Evolutionary conservation across 345 rosid species (phyloP).

Genomic region (Dipteronia sinensis): DNA sequence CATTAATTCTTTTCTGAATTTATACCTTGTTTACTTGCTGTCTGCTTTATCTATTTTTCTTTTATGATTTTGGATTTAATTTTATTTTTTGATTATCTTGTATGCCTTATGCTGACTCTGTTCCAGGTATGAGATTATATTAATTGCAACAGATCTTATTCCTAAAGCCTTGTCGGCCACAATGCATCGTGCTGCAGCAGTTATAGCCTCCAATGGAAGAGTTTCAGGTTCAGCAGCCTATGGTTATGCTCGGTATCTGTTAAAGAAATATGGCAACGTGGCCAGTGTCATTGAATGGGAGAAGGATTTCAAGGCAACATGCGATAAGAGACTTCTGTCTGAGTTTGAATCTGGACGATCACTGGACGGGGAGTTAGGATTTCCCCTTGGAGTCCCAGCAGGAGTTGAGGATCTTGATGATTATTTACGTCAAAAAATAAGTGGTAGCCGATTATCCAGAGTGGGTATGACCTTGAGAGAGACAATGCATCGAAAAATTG

Average conservation of each 20-base stretch:
- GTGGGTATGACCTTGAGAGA: slow-evolving; percentile 86
- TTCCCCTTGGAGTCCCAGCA: slow-evolving; percentile 78
- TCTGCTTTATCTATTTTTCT: neutral
- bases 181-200: slow-evolving; percentile 60
- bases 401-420: slow-evolving; percentile 91
- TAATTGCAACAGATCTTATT: slow-evolving; percentile 81
- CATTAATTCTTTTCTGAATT: neutral
- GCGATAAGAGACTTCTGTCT: slow-evolving; percentile 81
- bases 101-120: slow-evolving; percentile 23
- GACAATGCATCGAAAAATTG: slow-evolving; percentile 68
- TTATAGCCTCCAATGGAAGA: slow-evolving; percentile 68
- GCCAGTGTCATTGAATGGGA: slow-evolving; percentile 92
- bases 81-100: slow-evolving; percentile 6
- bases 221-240: slow-evolving; percentile 67
- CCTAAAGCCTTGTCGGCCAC: slow-evolving; percentile 80
- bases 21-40: neutral
- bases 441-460: slow-evolving; percentile 63
- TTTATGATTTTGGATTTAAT: slow-evolving; percentile 10
- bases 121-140: slow-evolving; percentile 78
- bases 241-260: slow-evolving; percentile 71
- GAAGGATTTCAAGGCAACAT: slow-evolving; percentile 63
- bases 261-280: slow-evolving; percentile 73
- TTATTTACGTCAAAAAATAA: slow-evolving; percentile 76
- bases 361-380: slow-evolving; percentile 72
- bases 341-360: slow-evolving; percentile 85